These are phyloP conservation scores for Lagenaria siceraria DNA, from an alignment of 306 rosid genomes.

Conservation along the genomic window DNA sequence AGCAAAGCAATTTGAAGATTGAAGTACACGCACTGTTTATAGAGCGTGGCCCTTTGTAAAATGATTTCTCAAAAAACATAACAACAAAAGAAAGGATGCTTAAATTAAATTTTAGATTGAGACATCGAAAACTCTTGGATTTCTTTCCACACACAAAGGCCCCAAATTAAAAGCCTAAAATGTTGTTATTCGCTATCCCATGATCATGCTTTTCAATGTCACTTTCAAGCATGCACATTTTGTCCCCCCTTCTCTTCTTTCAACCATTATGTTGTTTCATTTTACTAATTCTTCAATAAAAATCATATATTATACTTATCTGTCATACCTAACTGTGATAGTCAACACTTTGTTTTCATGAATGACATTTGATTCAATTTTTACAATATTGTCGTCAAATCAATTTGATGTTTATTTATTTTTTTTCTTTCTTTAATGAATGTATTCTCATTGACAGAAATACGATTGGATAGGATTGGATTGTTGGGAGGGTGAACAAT, in stretches of 20 bases:
- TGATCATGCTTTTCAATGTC: neutral
- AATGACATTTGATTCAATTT: neutral
- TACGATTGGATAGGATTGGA: neutral
- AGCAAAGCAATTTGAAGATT: neutral
- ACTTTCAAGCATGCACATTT: neutral
- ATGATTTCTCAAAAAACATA: neutral
- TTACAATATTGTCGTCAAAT: neutral
- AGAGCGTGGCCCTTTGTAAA: constrained; percentile 1
- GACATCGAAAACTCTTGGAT: too few species aligned
- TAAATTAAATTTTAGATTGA: too few species aligned
- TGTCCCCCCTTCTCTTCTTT: neutral
- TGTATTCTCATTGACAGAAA: neutral
- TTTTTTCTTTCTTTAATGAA: neutral
- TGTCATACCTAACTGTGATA: neutral
- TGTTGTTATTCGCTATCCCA: neutral
- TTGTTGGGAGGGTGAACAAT: too few species aligned
- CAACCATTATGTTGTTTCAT: neutral
- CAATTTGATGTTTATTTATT: neutral
- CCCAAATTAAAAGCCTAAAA: neutral
- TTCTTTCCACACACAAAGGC: constrained; percentile 3
- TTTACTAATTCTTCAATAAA: neutral
- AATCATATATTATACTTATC: neutral
- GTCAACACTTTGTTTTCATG: neutral
- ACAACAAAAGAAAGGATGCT: too few species aligned
- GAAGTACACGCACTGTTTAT: neutral